A percentile compares a stretch with the other conserved stretches of the same genome.
These are phyloP conservation scores for Pulicaria dysenterica DNA, from an alignment of 129 eudicot genomes.

Conservation along the genomic window DNA sequence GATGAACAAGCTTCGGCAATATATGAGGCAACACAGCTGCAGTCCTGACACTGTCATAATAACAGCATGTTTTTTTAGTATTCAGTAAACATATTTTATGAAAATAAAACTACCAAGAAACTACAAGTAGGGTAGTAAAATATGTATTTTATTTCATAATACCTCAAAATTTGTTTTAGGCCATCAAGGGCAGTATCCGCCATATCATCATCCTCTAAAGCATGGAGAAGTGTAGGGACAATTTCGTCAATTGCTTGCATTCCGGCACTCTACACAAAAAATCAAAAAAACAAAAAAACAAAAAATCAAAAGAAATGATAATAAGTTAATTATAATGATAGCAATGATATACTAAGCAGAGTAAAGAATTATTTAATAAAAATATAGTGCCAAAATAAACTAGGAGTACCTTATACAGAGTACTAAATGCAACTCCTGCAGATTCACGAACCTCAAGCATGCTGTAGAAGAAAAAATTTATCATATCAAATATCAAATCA, in stretches of 20 bases:
- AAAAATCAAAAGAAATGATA: too few species aligned
- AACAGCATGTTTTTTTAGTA: conserved; percentile 1
- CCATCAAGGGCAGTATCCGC: conserved; percentile 99
- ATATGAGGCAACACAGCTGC: conserved; percentile 96
- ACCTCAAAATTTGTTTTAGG: conserved; percentile 95
- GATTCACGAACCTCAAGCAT: conserved; percentile 87
- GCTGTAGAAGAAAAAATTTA: conserved; percentile 38
- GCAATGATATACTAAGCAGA: background rate
- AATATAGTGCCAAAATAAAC: background rate
- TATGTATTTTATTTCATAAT: background rate
- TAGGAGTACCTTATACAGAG: conserved; percentile 82
- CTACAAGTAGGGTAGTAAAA: background rate
- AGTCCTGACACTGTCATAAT: conserved; percentile 81
- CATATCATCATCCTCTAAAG: conserved; percentile 89
- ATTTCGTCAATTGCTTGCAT: conserved; percentile 99
- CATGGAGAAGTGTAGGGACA: conserved; percentile 94
- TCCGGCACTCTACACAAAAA: conserved; percentile 77
- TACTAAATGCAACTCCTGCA: conserved; percentile 93
- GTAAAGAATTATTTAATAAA: background rate
- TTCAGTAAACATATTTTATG: background rate
- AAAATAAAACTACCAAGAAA: background rate
- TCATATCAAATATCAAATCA: conserved; percentile 3
- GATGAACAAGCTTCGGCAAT: conserved; percentile 95
- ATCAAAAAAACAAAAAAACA: background rate
- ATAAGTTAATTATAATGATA: too few species aligned